phyloP scores from a whole-genome alignment of 2,329 filamentous ascomycete species.

The Septoria linicola region DNA sequence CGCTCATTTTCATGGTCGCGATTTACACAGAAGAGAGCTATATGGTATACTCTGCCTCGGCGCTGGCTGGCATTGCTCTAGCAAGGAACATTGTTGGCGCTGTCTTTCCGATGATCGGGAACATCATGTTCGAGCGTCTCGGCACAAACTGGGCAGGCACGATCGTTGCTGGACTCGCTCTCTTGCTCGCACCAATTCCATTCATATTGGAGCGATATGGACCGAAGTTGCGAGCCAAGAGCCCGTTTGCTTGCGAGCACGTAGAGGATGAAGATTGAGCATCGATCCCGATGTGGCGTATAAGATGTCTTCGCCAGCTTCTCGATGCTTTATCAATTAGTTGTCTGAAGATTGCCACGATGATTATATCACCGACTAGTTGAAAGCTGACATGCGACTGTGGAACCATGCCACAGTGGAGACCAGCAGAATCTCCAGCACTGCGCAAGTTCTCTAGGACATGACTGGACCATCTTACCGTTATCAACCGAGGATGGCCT shows the following conservation, averaged over 20 bases:
- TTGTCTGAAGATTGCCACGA: too few relatives aligned
- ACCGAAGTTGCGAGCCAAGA: constrained; percentile 37
- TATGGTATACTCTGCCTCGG: constrained; percentile 45
- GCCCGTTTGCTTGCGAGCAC: constrained; percentile 43
- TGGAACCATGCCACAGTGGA: too few relatives aligned
- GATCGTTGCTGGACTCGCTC: constrained; percentile 42
- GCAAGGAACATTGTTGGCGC: constrained; percentile 42
- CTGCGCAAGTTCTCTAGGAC: too few relatives aligned
- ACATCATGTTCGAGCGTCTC: constrained; percentile 39
- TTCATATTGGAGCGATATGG: constrained; percentile 38
- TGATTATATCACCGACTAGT: too few relatives aligned
- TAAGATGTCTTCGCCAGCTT: neutral
- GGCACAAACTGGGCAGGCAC: constrained; percentile 43
- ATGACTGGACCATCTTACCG: too few relatives aligned
- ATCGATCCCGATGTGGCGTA: neutral
- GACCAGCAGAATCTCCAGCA: too few relatives aligned
- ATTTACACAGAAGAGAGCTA: constrained; percentile 53
- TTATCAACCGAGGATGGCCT: too few relatives aligned
- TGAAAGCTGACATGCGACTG: too few relatives aligned
- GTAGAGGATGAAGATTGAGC: constrained; percentile 33
- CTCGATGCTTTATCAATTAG: too few relatives aligned
- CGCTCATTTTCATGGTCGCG: constrained; percentile 52
- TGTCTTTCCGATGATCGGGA: constrained; percentile 43
- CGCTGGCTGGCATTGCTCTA: constrained; percentile 44
- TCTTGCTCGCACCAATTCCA: constrained; percentile 26